These are phyloP conservation scores for Fusarium sp. DNA, from an alignment of 2,329 filamentous ascomycete genomes.

Conservation along the genomic window DNA sequence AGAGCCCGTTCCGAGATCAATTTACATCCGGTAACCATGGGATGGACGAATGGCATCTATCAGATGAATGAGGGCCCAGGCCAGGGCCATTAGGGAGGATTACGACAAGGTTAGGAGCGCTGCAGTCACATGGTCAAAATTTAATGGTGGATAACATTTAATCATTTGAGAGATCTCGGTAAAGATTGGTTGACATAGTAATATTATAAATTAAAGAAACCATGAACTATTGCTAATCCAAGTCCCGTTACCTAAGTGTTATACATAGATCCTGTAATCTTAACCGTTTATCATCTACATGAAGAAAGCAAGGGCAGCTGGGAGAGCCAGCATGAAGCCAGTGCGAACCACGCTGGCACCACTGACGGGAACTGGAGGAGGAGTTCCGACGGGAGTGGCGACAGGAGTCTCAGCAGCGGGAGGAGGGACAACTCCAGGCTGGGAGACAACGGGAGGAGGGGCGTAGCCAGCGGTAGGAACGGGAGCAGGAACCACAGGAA, in stretches of 20 bases:
- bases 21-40: too few species aligned
- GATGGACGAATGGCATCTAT: too few species aligned
- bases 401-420: slow-evolving; percentile 11
- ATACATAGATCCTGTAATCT: slow-evolving; percentile 4
- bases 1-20: too few species aligned
- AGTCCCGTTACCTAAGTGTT: neutral
- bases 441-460: neutral
- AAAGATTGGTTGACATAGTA: neutral
- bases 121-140: too few species aligned
- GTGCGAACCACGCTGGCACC: slow-evolving; percentile 23
- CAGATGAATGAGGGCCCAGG: too few species aligned
- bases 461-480: neutral
- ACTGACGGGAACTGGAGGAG: slow-evolving; percentile 21
- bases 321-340: slow-evolving; percentile 26
- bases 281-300: slow-evolving; percentile 17
- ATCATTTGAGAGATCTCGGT: fast-evolving
- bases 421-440: slow-evolving; percentile 7
- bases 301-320: slow-evolving; percentile 26
- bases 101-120: too few species aligned
- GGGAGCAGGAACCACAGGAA: neutral
- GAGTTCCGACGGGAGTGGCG: neutral
- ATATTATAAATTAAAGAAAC: slow-evolving; percentile 32
- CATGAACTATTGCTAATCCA: slow-evolving; percentile 8
- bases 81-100: too few species aligned
- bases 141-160: too few species aligned